A percentile compares a stretch with the other conserved stretches of the same genome.
Evolutionary conservation across 805 yeast genomes (phyloP).

Genomic region (Starmerella bacillaris): DNA sequence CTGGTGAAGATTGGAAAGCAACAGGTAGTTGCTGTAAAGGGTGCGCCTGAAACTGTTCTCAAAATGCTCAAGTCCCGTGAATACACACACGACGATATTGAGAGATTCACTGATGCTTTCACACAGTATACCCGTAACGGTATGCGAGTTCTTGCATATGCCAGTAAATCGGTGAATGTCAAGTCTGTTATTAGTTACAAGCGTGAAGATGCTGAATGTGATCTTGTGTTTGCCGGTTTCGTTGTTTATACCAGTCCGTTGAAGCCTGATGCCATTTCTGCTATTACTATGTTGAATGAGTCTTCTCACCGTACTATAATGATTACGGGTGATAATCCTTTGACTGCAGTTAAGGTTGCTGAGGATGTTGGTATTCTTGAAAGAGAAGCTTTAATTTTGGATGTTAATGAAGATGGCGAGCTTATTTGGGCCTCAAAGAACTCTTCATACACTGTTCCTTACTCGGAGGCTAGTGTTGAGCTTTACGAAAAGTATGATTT

Average conservation of each 20-base stretch:
- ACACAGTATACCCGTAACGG: conserved; percentile 89
- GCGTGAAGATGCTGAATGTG: conserved; percentile 61
- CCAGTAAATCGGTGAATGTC: conserved; percentile 52
- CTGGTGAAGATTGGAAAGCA: conserved; percentile 36
- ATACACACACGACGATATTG: conserved; percentile 62
- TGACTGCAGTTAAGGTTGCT: conserved; percentile 96
- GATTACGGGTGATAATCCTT: conserved; percentile 98
- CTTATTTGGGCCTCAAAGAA: conserved; percentile 77
- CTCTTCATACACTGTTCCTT: conserved; percentile 35
- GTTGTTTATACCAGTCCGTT: conserved; percentile 94
- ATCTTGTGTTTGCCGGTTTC: conserved; percentile 71
- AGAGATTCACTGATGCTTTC: conserved; percentile 62
- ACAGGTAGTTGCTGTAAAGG: conserved; percentile 63
- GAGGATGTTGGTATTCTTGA: conserved; percentile 77
- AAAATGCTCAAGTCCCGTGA: conserved; percentile 51
- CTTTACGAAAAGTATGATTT: conserved; percentile 57
- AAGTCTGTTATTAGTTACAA: conserved; percentile 36
- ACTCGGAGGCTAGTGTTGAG: conserved; percentile 25
- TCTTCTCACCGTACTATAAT: conserved; percentile 89
- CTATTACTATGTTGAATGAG: conserved; percentile 81
- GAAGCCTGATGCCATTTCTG: conserved; percentile 79
- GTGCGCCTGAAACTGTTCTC: conserved; percentile 94
- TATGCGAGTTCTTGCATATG: conserved; percentile 90
- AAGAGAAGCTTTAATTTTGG: conserved; percentile 69
- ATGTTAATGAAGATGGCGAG: conserved; percentile 46